Conservation (phyloP, 306 rosid species). For the Oxytropis ochrocephala region DNA sequence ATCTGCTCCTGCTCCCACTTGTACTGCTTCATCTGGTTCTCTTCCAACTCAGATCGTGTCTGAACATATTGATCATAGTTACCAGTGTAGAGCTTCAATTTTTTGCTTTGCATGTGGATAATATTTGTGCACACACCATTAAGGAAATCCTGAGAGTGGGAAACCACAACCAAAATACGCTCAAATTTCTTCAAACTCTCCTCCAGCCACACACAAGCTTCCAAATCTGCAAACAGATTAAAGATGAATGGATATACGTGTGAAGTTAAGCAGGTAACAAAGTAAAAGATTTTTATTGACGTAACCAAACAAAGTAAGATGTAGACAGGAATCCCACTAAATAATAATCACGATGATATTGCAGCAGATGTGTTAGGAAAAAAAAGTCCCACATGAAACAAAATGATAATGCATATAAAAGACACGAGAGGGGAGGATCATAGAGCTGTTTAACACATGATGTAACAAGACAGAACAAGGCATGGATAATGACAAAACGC, state of each 20-base stretch:
- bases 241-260: not conserved
- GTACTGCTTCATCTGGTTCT: slow-evolving; percentile 96
- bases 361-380: not conserved
- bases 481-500: not conserved
- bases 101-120: slow-evolving; percentile 90
- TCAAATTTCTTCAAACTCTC: slow-evolving; percentile 89
- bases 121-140: slow-evolving; percentile 98
- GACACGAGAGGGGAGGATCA: not conserved
- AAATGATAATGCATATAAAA: not conserved
- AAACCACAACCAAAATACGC: slow-evolving; percentile 84
- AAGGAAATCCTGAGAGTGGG: slow-evolving; percentile 95
- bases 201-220: slow-evolving; percentile 99
- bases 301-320: not conserved
- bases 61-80: slow-evolving; percentile 91
- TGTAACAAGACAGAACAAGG: not conserved
- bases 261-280: not conserved
- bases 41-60: slow-evolving; percentile 91
- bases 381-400: not conserved
- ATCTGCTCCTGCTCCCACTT: slow-evolving; percentile 99
- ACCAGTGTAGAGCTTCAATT: slow-evolving; percentile 71
- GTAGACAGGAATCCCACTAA: not conserved
- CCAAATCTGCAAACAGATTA: slow-evolving; percentile 29
- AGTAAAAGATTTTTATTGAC: too few species aligned
- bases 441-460: not conserved
- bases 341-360: not conserved